Conservation (phyloP, 83 land plant genomes). For the Picea abies region DNA sequence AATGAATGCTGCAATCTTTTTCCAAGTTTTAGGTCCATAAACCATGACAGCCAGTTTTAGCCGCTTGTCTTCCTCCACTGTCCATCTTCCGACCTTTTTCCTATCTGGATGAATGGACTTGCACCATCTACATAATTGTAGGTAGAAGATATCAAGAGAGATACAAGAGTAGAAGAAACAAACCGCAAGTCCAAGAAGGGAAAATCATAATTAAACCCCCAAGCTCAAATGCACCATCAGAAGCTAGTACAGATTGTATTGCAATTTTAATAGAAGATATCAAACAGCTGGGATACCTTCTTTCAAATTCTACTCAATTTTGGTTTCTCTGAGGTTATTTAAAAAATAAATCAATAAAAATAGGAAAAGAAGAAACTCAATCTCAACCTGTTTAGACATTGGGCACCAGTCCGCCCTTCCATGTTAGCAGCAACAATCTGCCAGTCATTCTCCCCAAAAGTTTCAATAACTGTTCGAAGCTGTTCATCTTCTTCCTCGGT, state of each 20-base stretch:
- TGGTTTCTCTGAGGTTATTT: not conserved
- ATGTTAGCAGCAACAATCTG: conserved; percentile 75
- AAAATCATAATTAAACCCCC: not conserved
- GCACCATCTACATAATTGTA: conserved; percentile 55
- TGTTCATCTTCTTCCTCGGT: conserved; percentile 85
- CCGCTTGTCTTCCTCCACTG: conserved; percentile 81
- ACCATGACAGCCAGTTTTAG: conserved; percentile 77
- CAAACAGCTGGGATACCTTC: not conserved
- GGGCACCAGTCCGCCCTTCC: conserved; percentile 80
- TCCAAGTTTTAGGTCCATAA: conserved; percentile 84
- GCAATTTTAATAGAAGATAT: not conserved
- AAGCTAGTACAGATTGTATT: not conserved
- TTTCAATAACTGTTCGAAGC: conserved; percentile 72
- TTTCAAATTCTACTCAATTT: not conserved
- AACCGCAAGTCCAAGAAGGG: not conserved
- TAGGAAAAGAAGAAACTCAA: not conserved
- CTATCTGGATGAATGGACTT: conserved; percentile 75
- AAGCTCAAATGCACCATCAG: not conserved
- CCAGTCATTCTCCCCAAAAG: conserved; percentile 91
- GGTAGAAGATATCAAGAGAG: not conserved
- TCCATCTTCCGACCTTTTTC: conserved; percentile 76
- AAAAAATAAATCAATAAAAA: not conserved
- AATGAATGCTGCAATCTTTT: conserved; percentile 74
- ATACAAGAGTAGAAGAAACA: not conserved
- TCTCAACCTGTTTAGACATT: conserved; percentile 81